These are phyloP conservation scores for Crithidia expoeki DNA, from an alignment of 208 protist genomes.

Conservation along the genomic window DNA sequence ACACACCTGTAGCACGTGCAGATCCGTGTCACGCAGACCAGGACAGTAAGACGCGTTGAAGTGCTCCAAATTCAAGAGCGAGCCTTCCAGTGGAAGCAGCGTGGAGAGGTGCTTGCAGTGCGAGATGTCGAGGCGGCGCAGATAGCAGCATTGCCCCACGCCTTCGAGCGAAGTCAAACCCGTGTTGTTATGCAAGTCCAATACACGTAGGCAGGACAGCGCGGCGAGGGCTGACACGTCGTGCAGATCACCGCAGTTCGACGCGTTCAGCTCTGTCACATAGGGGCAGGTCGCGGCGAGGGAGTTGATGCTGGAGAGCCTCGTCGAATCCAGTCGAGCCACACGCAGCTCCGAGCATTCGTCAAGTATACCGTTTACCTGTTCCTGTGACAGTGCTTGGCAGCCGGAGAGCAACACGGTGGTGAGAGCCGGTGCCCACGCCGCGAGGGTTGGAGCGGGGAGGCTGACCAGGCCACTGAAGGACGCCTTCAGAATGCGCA, in stretches of 20 bases:
- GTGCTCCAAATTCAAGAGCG: neutral
- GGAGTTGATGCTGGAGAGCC: slow-evolving; percentile 9
- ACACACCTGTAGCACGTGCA: neutral
- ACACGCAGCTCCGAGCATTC: slow-evolving; percentile 2
- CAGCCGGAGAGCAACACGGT: slow-evolving; percentile 18
- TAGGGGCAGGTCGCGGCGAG: slow-evolving; percentile 15
- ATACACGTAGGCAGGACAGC: slow-evolving; percentile 13
- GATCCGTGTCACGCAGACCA: slow-evolving; percentile 7
- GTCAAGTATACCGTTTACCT: slow-evolving; percentile 11
- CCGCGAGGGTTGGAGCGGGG: neutral
- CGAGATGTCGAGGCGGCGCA: slow-evolving; percentile 25
- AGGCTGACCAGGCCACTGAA: neutral
- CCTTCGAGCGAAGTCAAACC: slow-evolving; percentile 13
- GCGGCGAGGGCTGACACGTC: neutral
- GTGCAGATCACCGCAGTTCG: slow-evolving; percentile 13
- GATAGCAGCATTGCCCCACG: slow-evolving; percentile 8
- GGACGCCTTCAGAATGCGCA: slow-evolving; percentile 18
- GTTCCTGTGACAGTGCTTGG: slow-evolving; percentile 8
- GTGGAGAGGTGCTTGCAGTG: slow-evolving; percentile 28
- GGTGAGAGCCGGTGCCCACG: slow-evolving; percentile 13
- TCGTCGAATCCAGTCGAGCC: slow-evolving; percentile 18
- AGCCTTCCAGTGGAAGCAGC: slow-evolving; percentile 1
- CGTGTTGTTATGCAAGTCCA: slow-evolving; percentile 20
- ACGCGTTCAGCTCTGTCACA: slow-evolving; percentile 22
- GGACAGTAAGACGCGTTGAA: slow-evolving; percentile 19